Conservation (phyloP, 208 protist species). For the Leishmania guyanensis region DNA sequence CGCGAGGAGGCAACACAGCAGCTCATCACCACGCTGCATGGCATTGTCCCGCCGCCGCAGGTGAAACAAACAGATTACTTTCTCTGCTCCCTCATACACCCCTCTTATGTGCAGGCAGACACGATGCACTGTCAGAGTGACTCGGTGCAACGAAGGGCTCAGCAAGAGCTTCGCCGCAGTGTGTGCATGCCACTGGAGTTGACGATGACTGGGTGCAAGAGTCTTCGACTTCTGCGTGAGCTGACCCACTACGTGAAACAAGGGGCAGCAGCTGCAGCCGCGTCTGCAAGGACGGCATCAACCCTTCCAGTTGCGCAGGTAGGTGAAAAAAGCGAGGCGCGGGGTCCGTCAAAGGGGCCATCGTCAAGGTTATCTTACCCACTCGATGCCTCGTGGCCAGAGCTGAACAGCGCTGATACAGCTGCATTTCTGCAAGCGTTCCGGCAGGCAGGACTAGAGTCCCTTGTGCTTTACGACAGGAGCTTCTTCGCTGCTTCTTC, state of each 20-base stretch:
- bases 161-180: conserved; percentile 26
- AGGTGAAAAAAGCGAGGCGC: neutral
- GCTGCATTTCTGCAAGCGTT: conserved; percentile 28
- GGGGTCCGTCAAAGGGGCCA: neutral
- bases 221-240: conserved; percentile 46
- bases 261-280: neutral
- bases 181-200: conserved; percentile 82
- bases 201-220: conserved; percentile 46
- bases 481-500: conserved; percentile 2
- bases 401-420: conserved; percentile 24
- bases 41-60: conserved; percentile 39
- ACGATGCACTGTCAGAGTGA: conserved; percentile 9
- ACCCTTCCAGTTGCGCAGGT: neutral
- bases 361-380: neutral
- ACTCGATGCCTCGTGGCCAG: conserved; percentile 22
- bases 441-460: conserved; percentile 27
- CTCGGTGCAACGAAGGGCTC: neutral
- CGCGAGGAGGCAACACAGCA: conserved; percentile 15
- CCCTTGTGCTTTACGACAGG: conserved; percentile 50
- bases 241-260: conserved; percentile 1
- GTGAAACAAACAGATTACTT: conserved; percentile 56
- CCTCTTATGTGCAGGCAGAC: conserved; percentile 46
- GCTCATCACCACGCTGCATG: conserved; percentile 40
- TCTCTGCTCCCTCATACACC: conserved; percentile 77
- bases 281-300: neutral